Conservation (phyloP, 495 filamentous ascomycete species). For the Aspergillus sclerotioniger region DNA sequence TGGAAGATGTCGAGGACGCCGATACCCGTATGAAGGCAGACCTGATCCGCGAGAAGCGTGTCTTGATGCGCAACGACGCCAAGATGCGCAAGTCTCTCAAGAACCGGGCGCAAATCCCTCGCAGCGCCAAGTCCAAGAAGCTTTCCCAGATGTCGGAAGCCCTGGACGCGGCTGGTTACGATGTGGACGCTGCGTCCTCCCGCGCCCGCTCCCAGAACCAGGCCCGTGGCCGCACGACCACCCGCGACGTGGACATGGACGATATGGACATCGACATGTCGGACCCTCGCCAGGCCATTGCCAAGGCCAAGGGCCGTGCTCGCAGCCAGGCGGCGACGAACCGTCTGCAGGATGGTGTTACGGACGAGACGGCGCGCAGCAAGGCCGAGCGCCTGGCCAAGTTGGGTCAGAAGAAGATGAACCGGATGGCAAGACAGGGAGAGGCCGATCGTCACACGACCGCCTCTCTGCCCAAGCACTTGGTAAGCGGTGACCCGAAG, state of each 20-base stretch:
- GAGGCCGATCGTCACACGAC: conserved; percentile 93
- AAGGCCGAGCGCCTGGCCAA: conserved; percentile 85
- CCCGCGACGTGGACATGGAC: conserved; percentile 56
- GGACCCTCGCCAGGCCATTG: conserved; percentile 55
- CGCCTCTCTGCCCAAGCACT: conserved; percentile 80
- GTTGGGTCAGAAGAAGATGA: conserved; percentile 96
- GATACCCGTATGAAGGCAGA: conserved; percentile 89
- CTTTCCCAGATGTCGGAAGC: conserved; percentile 81
- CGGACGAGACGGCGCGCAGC: conserved; percentile 49
- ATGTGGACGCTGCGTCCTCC: conserved; percentile 67
- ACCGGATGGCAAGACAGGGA: conserved; percentile 91
- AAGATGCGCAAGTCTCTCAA: conserved; percentile 91
- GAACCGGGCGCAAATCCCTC: conserved; percentile 89
- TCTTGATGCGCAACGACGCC: conserved; percentile 84
- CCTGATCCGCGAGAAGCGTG: conserved; percentile 87
- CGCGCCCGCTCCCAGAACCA: conserved; percentile 67
- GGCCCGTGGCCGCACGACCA: conserved; percentile 58
- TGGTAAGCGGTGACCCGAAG: conserved; percentile 59
- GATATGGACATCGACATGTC: conserved; percentile 82
- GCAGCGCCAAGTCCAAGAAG: conserved; percentile 68
- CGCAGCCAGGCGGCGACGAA: conserved; percentile 76
- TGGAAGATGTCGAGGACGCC: conserved; percentile 81
- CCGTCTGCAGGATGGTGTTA: conserved; percentile 74
- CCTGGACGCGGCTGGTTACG: conserved; percentile 80
- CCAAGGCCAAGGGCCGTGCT: conserved; percentile 72